Evolutionary conservation across 306 rosid genomes (phyloP), one percentile per base, ranked within the genome.

Genomic region (Coriaria nepalensis): DNA sequence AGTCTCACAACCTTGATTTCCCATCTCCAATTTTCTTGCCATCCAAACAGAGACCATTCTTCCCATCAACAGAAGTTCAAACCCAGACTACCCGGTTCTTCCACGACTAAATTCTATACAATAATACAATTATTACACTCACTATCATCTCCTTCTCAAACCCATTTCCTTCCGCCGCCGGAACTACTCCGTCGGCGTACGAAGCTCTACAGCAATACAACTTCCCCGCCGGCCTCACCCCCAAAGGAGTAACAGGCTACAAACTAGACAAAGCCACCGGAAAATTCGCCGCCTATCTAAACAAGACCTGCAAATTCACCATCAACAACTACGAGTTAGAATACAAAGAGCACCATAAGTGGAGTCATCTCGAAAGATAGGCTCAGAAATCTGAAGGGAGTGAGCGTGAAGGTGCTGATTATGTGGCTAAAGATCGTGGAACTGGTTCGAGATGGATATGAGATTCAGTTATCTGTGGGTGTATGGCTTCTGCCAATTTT

Each of bases 191-290:
- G 6, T 32, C 93, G 6, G 84, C 79, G 0, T 78, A 82, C 51
- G 72, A 76, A n/a, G 49, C 73, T 49, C 75, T 82, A 2, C 37
- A 40, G 43, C 68, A 73, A 33, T 76, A 82, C 8, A 70, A 56
- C 3, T 73, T 82, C 43, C 93, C 93, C 8, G 49, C 45, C 14
- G 87, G 93, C 36, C 62, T 82, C 53, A 81, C 76, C n/a, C 93
- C 93, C 2, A 45, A 33, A 9, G 93, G 87, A 0, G 75, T 69
- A 0, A 43, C 73, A 0, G 81, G 75, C 8, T 82, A 82, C 29
- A 45, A 79, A 2, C 43, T 82, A 0, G 55, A 82, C 68, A 39
- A 11, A 37, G 60, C 59, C 0, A 70, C 82, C 0, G 84, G 93
- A 0, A 47, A 60, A 5, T 82, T 82, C 53, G 40, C 58, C 0